Percentiles rank a stretch among this genome's conserved stretches.
Evolutionary conservation across 192 early-diverging fungal genomes (phyloP).

Genomic region (Coemansia sp.): DNA sequence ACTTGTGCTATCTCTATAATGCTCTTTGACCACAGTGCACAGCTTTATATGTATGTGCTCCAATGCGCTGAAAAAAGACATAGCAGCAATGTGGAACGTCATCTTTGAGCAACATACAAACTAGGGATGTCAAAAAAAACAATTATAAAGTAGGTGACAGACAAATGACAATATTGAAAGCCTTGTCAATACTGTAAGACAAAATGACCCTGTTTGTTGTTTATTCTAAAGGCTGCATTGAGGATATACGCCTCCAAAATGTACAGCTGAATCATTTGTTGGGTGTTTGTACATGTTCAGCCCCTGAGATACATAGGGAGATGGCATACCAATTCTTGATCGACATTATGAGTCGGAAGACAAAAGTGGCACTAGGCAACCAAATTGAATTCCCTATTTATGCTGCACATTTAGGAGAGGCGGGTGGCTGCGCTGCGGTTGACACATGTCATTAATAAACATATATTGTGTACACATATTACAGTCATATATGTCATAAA

Average conservation of each 20-base stretch:
- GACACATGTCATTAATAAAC: too few relatives aligned
- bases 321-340: too few relatives aligned
- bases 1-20: background rate
- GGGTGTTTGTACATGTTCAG: background rate
- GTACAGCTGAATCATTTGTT: slow-evolving; percentile 7
- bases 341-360: too few relatives aligned
- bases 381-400: too few relatives aligned
- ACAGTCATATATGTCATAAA: background rate
- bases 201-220: background rate
- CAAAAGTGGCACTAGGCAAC: too few relatives aligned
- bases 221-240: background rate
- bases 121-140: background rate
- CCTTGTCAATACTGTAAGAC: background rate
- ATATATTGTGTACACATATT: too few relatives aligned
- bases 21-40: background rate
- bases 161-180: background rate
- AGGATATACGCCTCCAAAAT: background rate
- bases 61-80: background rate
- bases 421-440: too few relatives aligned
- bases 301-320: too few relatives aligned
- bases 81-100: background rate
- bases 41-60: background rate
- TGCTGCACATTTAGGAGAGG: too few relatives aligned
- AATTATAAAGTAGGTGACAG: background rate
- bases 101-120: background rate